phyloP scores from a whole-genome alignment of 441 rosid species.

The Erodium trifolium region DNA sequence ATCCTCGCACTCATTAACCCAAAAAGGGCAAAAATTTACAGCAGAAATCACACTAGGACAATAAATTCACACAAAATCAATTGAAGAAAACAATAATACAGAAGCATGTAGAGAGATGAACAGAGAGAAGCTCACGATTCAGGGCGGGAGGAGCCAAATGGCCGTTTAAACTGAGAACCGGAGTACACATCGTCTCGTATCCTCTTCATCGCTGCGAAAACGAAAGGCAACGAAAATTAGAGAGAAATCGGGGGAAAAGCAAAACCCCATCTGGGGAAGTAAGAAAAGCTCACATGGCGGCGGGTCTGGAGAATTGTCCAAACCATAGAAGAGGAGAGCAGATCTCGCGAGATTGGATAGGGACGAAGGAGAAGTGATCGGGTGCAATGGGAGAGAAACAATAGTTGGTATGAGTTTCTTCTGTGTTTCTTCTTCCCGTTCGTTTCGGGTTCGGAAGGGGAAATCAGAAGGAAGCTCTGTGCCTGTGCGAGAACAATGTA shows the following conservation, averaged over 20 bases:
- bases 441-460: neutral
- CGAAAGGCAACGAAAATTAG: neutral
- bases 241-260: neutral
- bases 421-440: neutral
- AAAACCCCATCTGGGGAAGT: neutral
- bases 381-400: neutral
- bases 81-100: neutral
- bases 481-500: too few relatives aligned
- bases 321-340: neutral
- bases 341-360: neutral
- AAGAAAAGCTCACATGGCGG: neutral
- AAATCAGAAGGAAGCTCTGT: neutral
- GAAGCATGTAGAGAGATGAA: neutral
- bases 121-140: neutral
- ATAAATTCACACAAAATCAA: neutral
- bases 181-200: neutral
- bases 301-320: neutral
- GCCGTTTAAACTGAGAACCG: neutral
- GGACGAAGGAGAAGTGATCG: neutral
- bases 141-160: constrained; percentile 4
- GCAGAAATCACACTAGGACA: neutral
- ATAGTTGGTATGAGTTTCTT: neutral
- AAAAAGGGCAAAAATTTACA: neutral
- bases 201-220: neutral
- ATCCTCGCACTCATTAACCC: neutral